Evolutionary conservation across 2,329 filamentous ascomycete species (phyloP), one percentile per base, ranked within the genome.

Genomic region (Colletotrichum sp.): DNA sequence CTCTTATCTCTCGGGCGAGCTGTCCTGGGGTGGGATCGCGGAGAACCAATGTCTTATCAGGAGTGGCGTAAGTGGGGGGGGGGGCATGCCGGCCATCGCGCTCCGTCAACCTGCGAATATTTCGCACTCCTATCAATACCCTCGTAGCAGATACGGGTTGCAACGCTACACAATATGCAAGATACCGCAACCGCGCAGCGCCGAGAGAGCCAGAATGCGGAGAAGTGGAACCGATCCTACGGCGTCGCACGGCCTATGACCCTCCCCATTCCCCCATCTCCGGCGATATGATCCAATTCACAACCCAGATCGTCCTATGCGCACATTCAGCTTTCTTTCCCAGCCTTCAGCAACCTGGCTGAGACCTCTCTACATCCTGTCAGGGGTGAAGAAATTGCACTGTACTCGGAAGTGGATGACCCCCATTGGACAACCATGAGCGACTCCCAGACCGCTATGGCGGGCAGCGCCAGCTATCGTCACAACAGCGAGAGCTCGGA

Each of bases 241-340:
- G 15, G 36, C 24, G 6, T 62, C n/a, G 62, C 62, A 39, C n/a
- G 30, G 62, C 18, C 48, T 39, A 72, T 72, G 72, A 26, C 18
- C 62, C 52, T 75, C 62, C 68, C 72, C 48, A 71, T 75, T 75
- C 68, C 72, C 72, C 72, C 72, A 75, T 75, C 36, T 72, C 55
- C 70, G 72, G n/a, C 10, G 26, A 16, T 63, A 63, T 48, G 48
- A 30, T 36, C 34, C 28, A 15, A 32, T 32, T 55, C 15, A 22
- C 48, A 36, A 9, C 52, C 26, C 72, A 34, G 48, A 59, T 6
- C 32, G 39, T 55, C 52, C 24, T 52, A 59, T 36, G 16, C 30
- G 34, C 26, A 30, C 30, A 10, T 39, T 12, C 57, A 52, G 34
- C 13, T n/a, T n/a, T 39, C 48, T 48, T 10, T 32, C 34, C n/a